These are phyloP conservation scores for Solanum etuberosum DNA, from an alignment of 257 asterid genomes.

Conservation along the genomic window DNA sequence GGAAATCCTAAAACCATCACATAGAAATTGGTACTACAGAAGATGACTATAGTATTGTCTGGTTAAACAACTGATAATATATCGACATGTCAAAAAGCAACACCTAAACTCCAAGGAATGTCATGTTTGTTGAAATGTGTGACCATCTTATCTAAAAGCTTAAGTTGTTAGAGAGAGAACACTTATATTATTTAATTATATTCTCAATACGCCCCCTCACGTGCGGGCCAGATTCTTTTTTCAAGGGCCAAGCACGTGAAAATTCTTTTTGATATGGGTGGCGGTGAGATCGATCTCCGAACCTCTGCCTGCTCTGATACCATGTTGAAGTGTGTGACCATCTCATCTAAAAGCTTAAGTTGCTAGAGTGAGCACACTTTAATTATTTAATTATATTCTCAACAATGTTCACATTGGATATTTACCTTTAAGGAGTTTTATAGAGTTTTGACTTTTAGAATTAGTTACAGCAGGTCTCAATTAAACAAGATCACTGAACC, in stretches of 20 bases:
- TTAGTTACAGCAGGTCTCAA: neutral
- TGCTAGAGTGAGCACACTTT: neutral
- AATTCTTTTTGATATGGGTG: neutral
- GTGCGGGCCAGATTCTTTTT: neutral
- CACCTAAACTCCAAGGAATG: neutral
- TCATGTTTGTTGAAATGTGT: neutral
- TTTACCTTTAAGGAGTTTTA: neutral
- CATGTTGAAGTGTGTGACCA: neutral
- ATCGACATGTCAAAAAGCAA: neutral
- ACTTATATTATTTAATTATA: too few species aligned
- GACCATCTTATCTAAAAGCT: too few species aligned
- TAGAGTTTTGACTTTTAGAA: neutral
- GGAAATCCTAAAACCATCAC: neutral
- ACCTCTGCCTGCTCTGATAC: neutral
- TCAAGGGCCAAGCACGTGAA: neutral
- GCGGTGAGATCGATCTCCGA: neutral
- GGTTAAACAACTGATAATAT: neutral
- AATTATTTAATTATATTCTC: too few species aligned
- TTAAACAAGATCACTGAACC: neutral
- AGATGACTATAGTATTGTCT: neutral
- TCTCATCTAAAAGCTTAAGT: neutral
- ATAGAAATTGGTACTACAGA: neutral
- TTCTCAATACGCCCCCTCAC: neutral
- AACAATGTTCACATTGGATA: neutral
- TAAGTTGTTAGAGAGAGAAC: neutral